Evolutionary conservation across 2,329 filamentous ascomycete species (phyloP), one percentile per base, ranked within the genome.

Genomic region (Didymella keratinophila): DNA sequence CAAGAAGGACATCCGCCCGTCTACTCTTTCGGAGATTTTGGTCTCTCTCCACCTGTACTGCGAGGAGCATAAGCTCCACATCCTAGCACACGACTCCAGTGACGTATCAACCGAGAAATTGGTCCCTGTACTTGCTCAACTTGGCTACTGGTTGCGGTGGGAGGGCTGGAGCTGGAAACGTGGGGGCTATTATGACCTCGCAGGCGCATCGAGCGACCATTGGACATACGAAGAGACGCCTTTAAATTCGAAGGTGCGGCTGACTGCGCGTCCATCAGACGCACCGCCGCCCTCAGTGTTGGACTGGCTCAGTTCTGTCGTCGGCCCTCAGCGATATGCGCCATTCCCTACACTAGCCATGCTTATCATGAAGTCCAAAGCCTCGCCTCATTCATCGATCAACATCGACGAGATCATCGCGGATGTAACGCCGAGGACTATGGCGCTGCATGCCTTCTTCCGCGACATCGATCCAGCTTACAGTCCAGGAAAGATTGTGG

Each of bases 41-140:
- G 80, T 88, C 37, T 89, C 86, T 0, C 81, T 99, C 12, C 95
- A 99, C 78, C 81, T 98, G 3, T 80, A 96, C n/a, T 84, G 90
- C 0, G 94, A 99, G 74, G 95, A 99, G 73, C 84, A 90, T 62
- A 98, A 96, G 72, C 84, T 99, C 1, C 87, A 91, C 60, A 84
- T 88, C 3, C 78, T 81, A 53, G 80, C 81, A 43, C 77, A 78
- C n/a, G 81, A 84, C 61, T 73, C 78, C n/a, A 77, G 81, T 11
- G 76, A 72, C 46, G 76, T 75, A 20, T 78, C 82, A 41, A 67
- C 78, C 21, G 77, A 81, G 14, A 81, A 83, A 41, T 77, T 98
- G 21, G 86, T 87, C n/a, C 87, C 90, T 16, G 76, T 97, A 2
- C 79, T 98, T 42, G 88, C 89, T 44, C 94, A 97, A 72, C 82